Percentiles rank a stretch among this genome's conserved stretches.
phyloP scores from a whole-genome alignment of 1,284 basidiomycete genomes.

The Apiotrichum veenhuisii region DNA sequence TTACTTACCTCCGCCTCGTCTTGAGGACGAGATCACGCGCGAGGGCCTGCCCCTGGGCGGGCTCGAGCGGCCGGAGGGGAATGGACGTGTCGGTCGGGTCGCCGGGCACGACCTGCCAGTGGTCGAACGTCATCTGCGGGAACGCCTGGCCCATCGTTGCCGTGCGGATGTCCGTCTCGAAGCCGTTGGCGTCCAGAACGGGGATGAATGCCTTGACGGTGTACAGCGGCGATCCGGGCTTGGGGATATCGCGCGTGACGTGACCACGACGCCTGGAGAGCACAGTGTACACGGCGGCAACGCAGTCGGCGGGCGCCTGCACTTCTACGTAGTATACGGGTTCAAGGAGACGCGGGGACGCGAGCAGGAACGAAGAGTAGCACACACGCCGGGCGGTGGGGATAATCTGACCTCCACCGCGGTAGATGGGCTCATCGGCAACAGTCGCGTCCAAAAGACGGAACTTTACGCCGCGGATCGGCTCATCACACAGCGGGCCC shows the following conservation, averaged over 20 bases:
- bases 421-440: slow-evolving; percentile 91
- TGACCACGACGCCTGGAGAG: slow-evolving; percentile 94
- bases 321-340: slow-evolving; percentile 98
- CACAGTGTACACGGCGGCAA: slow-evolving; percentile 95
- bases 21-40: slow-evolving; percentile 92
- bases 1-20: slow-evolving; percentile 88
- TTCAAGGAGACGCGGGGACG: slow-evolving; percentile 87
- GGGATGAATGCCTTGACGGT: slow-evolving; percentile 97
- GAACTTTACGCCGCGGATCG: slow-evolving; percentile 98
- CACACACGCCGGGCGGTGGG: slow-evolving; percentile 93
- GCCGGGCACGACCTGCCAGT: slow-evolving; percentile 98
- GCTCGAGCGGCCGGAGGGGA: slow-evolving; percentile 90
- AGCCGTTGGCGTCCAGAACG: slow-evolving; percentile 97
- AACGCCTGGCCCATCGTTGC: slow-evolving; percentile 98
- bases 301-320: slow-evolving; percentile 95
- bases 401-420: slow-evolving; percentile 96
- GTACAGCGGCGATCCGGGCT: slow-evolving; percentile 93
- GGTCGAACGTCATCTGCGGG: slow-evolving; percentile 91
- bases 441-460: slow-evolving; percentile 85
- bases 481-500: slow-evolving; percentile 96
- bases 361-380: slow-evolving; percentile 98
- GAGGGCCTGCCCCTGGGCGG: slow-evolving; percentile 87
- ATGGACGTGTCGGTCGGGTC: slow-evolving; percentile 96
- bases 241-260: slow-evolving; percentile 95
- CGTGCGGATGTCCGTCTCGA: slow-evolving; percentile 95